Evolutionary conservation across 768 basidiomycete species (phyloP), one percentile per base, ranked within the genome.

Genomic region (Leccinum olivaceopallidum): DNA sequence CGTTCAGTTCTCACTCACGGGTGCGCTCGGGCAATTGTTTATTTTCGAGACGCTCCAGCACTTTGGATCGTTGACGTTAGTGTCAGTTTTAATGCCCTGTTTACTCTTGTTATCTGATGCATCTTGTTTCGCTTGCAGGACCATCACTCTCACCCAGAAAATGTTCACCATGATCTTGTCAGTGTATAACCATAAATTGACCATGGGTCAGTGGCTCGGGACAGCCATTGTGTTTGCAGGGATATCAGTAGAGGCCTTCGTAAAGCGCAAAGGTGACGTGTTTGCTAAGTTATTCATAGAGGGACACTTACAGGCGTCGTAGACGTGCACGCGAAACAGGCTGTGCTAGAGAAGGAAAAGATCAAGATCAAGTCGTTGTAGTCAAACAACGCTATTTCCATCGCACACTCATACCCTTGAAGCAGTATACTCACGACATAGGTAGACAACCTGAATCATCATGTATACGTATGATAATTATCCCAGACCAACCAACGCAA

Each of bases 121-220:
- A 42, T 65, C 62, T 58, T 32, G 63, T 44, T 52, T 34, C 5
- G 6, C 61, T 47, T 57, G 12, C 72, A 94, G 92, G 49, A 98
- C 93, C 42, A 90, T 98, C 67, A 99, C 97, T 4, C 82, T 99
- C 57, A 98, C 97, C 14, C 83, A 97, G 58, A 98, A 98, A 77
- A 79, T 99, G 73, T 95, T 97, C 75, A 98, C 97, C 9, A 99
- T 99, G 95, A 80, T 99, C 16, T 81, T 99, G 47, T 96, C 94
- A 18, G 95, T 98, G 1, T 98, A 97, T 71, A 88, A 91, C 67
- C 97, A 98, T 75, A 84, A 79, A 63, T 79, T 99, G 56, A 87
- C 89, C 0, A 52, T 71, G 2, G 95, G 95, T 2, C 97, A 98
- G 73, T 98, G 96, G 97, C 69, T 84, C 4, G 97, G 97, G n/a